Base-by-base conservation (phyloP, 1,284 basidiomycete genomes). In the Rhodotorula sp. region DNA sequence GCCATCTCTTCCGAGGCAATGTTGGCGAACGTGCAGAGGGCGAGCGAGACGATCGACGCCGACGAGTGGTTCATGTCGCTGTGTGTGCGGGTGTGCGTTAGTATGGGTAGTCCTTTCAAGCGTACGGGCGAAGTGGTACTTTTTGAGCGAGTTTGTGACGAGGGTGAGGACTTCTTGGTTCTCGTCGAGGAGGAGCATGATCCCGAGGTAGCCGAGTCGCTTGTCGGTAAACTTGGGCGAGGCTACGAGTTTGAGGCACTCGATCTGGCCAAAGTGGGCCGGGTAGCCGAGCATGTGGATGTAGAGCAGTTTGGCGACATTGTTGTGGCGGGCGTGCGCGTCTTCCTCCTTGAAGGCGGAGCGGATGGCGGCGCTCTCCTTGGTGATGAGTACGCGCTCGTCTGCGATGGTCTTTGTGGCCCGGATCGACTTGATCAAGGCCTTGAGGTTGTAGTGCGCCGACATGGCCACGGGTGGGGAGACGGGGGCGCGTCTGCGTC, bases 1-100 rank as follows among this genome's bases (percentile, higher is more conserved):
- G 94, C 94, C 95, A 97, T 97, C 83, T 97, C 94, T 82, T 99
- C 97, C 18, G 94, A 97, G 15, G 97, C 93, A 76, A 99, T 99
- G 81, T 99, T 98, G 74, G 96, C 97, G 81, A 99, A 99, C 0
- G 97, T 99, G 80, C 95, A 98, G 57, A 99, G 87, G 2, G 95
- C 96, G 64, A 99, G 87, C 26, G 97, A 97, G 54, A 99, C 97
- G 15, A 93, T 92, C 82, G 97, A 99, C 92, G 97, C 97, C 83
- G 98, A 99, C 18, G 95, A 91, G 83, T 98, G 95, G 82, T 99
- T 98, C 93, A 99, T 95, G 83, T 99, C 97, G 83, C 95, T 98
- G 66, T 12, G 29, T 14, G 52, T 23, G n/a, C 23, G 52, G n/a
- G n/a, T 3, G 52, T 5, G 52, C n/a, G 52, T 54, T 5, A 54